A percentile compares a stretch with the other conserved stretches of the same genome.
phyloP scores from a whole-genome alignment of 495 filamentous ascomycete species.

The Penicillium tannophilum region DNA sequence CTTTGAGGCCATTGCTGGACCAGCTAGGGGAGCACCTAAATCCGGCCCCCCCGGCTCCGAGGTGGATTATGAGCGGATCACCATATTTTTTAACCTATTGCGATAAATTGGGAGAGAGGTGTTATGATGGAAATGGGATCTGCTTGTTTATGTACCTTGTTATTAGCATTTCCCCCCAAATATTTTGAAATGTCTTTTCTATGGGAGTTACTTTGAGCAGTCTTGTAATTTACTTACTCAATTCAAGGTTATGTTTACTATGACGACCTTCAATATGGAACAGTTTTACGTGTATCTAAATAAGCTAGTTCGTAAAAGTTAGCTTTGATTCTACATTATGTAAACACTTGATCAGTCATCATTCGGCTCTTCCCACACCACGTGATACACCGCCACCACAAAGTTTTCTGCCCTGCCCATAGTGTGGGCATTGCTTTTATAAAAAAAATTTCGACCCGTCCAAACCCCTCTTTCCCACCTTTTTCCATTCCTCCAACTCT shows the following conservation, averaged over 20 bases:
- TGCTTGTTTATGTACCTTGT: background rate
- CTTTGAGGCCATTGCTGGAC: conserved; percentile 63
- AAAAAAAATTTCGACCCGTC: conserved; percentile 37
- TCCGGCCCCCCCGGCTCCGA: conserved; percentile 52
- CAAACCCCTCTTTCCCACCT: conserved; percentile 24
- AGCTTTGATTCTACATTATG: no score
- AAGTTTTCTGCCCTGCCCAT: conserved; percentile 31
- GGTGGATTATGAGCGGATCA: conserved; percentile 69
- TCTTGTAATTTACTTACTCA: background rate
- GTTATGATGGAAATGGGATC: background rate
- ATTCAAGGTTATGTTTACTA: no score
- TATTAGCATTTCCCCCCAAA: no score
- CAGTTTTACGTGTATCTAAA: background rate
- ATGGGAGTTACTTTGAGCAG: background rate
- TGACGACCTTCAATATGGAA: background rate
- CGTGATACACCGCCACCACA: conserved; percentile 33
- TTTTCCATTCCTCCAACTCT: conserved; percentile 27
- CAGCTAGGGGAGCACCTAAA: conserved; percentile 58
- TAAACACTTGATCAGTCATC: background rate
- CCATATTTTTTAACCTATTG: conserved; percentile 59
- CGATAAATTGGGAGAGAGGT: conserved; percentile 14
- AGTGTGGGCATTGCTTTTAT: conserved; percentile 32
- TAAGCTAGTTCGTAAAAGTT: background rate
- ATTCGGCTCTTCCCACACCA: conserved; percentile 11
- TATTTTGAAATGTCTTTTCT: background rate